Evolutionary conservation across 352 stramenopile genomes (phyloP), one percentile per base, ranked within the genome.

Genomic region (Phytophthora multivora): DNA sequence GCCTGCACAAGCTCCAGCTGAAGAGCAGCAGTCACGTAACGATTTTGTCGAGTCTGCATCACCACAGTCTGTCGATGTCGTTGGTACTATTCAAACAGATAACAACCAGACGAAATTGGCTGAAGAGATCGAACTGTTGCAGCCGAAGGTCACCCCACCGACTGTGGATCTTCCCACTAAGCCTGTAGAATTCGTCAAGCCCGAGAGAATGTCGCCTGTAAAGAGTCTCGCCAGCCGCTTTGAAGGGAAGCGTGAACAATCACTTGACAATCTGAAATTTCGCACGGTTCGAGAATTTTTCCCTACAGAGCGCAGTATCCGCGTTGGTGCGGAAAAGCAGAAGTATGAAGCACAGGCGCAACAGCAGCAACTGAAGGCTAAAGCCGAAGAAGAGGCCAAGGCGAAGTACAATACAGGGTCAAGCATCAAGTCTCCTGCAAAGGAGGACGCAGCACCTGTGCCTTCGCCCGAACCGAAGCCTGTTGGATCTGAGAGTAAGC

Each of bases 241-340:
- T 35, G 71, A 79, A 68, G 54, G 63, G 11, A 79, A 76, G 51
- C 66, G 46, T 1, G 62, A 76, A 46, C 71, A 79, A 36, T 73
- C 66, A 9, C 25, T 79, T 2, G 71, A 79, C 28, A 73, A 28
- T 15, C 39, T 79, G 2, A 79, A 79, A 28, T 79, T 79, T 15
- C 71, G 71, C 15, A 79, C 71, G 11, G 62, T 79, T 13, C 71
- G 66, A 8, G 71, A 71, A 10, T 79, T 79, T 19, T 79, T 79
- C 13, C 42, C 71, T 4, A 71, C 72, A 11, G 62, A 79, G 33
- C 58, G 66, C 7, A 79, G 62, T 28, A 65, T 79, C 31, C 66
- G 59, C 28, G 71, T 79, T 6, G 71, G 53, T 15, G 66, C 66
- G 1, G 66, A 79, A 28, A 79, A 73, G 18, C 54, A 79, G 31